Evolutionary conservation across 192 early-diverging fungal genomes (phyloP).

Genomic region (Podila verticillata): DNA sequence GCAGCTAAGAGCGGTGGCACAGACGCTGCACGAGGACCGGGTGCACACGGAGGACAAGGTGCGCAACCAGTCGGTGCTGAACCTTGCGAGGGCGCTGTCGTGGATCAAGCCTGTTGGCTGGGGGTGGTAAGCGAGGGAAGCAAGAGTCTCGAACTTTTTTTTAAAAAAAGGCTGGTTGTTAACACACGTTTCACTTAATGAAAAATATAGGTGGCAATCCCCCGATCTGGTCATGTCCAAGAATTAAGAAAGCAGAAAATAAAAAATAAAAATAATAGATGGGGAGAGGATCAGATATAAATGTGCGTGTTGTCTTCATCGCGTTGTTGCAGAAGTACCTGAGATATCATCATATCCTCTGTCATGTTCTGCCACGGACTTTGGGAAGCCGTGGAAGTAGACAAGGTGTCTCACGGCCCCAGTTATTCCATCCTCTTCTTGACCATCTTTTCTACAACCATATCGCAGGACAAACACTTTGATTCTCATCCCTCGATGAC

Average conservation of each 20-base stretch:
- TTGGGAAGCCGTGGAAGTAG: neutral
- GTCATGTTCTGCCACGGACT: neutral
- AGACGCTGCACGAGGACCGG: conserved; percentile 29
- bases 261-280: neutral
- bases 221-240: neutral
- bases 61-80: conserved; percentile 15
- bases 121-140: conserved; percentile 35
- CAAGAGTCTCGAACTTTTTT: too few relatives aligned
- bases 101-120: conserved; percentile 39
- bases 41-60: conserved; percentile 9
- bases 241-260: neutral
- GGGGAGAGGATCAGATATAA: conserved; percentile 37
- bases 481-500: too few relatives aligned
- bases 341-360: conserved; percentile 44
- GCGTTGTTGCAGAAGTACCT: conserved; percentile 45
- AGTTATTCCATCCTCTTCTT: neutral
- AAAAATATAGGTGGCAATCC: neutral
- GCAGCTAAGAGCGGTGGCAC: conserved; percentile 39
- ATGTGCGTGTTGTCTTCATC: conserved; percentile 40
- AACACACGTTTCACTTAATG: neutral
- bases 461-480: too few relatives aligned
- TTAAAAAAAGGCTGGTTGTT: too few relatives aligned
- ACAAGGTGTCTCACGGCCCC: too few relatives aligned
- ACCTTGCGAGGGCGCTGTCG: neutral
- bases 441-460: too few relatives aligned